Evolutionary conservation across 2,329 filamentous ascomycete genomes (phyloP), one percentile per base, ranked within the genome.

Genomic region (Alternaria sp.): DNA sequence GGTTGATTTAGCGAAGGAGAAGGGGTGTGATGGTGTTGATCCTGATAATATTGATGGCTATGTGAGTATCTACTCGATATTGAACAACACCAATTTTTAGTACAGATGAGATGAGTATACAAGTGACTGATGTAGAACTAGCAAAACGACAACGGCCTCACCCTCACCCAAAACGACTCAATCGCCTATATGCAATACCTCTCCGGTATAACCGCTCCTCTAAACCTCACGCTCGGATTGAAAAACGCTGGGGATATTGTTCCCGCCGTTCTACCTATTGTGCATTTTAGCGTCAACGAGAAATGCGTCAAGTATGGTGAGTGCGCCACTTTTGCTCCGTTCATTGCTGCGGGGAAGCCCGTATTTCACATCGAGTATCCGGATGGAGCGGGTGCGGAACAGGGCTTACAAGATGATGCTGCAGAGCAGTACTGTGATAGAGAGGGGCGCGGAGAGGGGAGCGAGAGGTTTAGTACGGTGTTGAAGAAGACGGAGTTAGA

Each of bases 281-380:
- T 89, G 52, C 81, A 89, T 68, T 92, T 89, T 77, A 83, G 82
- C 6, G 88, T 92, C 66, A 90, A 90, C 74, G 89, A 91, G 79
- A 84, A 90, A 76, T 91, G 89, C 72, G 81, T 83, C 14, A 66
- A 88, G 71, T 85, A 85, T 66, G 58, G 77, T 4, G 88, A 91
- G 72, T 90, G 88, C 70, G 77, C 78, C 34, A 81, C 76, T 2
- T 90, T 86, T 71, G 74, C 78, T 2, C 74, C 82, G 3, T 90
- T 90, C 68, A 82, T 88, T 55, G 67, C 81, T 9, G 83, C 82
- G 5, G 80, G 81, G 31, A 90, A 91, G 74, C 88, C 89, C 2
- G 88, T 91, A 31, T 90, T 91, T 72, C 85, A 90, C 71, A 89
- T 91, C 62, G 89, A 91, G 77, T 91, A 91, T 68, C 87, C 87